Base-by-base conservation (phyloP, 805 yeast species). In the Yarrowia porcina region DNA sequence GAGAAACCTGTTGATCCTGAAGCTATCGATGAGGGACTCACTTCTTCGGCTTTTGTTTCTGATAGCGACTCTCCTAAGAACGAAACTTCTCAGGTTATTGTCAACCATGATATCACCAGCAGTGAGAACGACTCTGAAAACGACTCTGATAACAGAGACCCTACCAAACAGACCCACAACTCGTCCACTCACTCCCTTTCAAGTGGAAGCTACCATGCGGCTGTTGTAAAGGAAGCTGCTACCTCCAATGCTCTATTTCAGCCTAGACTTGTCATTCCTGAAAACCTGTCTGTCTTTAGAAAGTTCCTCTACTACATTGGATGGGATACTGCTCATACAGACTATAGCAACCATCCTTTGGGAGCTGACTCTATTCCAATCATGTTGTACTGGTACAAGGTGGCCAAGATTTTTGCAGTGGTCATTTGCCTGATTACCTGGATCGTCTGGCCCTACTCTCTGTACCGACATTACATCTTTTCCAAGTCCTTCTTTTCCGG, bases 361-460 rank as follows among this genome's bases (percentile, higher is more conserved):
- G 59, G 47, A 23, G 41, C 18, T 28, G 67, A 65, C 2, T 47
- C 64, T 2, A 13, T 65, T 9, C 47, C 45, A 10, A 64, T 42
- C 50, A 63, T 65, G 60, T 33, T 63, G 30, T 32, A 56, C 15
- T 65, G 67, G 67, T 35, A 44, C 20, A 27, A 32, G 35, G 28
- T 65, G 25, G 65, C 67, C 30, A 30, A 41, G 44, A 36, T 66
- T 23, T 60, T 47, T 28, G 52, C 61, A 0, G 49, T 65, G 5
- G 35, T 65, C 10, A 65, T 65, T 67, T 83, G 88, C 13, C 67
- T 87, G 11, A 78, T 85, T 56, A 75, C 88, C 49, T 74, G 88
- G 36, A 79, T 88, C 23, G 70, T 88, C 33, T 89, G 91, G 90
- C 94, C 94, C 69, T 86, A 87, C 88, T 93, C 94, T 67, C 83